Conservation (phyloP, 2,329 filamentous ascomycete species). For the Colletotrichum camelliae region DNA sequence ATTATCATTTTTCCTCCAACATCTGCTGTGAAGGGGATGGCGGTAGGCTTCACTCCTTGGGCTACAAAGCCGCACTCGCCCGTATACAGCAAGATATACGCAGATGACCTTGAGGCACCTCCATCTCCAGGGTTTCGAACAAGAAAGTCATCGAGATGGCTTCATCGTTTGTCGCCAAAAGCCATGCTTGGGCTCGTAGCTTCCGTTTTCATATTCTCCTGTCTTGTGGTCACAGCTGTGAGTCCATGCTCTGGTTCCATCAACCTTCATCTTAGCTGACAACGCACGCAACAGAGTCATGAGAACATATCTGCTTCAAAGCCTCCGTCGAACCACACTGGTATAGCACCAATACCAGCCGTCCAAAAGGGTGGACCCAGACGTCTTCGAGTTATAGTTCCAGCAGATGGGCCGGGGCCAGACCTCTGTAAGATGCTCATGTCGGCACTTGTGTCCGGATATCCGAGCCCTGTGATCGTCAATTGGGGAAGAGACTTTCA, state of each 20-base stretch:
- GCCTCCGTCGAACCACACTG: background rate
- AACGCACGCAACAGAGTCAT: background rate
- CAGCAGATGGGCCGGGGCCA: constrained; percentile 27
- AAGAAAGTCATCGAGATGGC: background rate
- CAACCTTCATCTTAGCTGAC: background rate
- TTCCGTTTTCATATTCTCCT: background rate
- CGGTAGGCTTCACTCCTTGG: background rate
- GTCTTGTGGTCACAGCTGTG: background rate
- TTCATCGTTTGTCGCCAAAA: background rate
- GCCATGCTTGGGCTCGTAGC: background rate
- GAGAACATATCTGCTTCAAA: background rate
- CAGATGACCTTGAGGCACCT: background rate
- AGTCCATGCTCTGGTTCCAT: background rate
- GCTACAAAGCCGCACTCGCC: background rate
- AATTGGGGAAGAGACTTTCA: constrained; percentile 30
- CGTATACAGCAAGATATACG: background rate
- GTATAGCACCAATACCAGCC: background rate
- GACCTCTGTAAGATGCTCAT: constrained; percentile 37
- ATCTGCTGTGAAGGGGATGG: background rate
- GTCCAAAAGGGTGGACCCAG: background rate
- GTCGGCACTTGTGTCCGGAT: constrained; percentile 30
- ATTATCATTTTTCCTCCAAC: background rate
- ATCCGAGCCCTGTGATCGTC: constrained; percentile 32
- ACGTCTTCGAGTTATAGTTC: constrained; percentile 31
- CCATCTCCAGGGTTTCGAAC: background rate